Evolutionary conservation across 2,329 filamentous ascomycete genomes (phyloP).

Genomic region (Alternaria sp.): DNA sequence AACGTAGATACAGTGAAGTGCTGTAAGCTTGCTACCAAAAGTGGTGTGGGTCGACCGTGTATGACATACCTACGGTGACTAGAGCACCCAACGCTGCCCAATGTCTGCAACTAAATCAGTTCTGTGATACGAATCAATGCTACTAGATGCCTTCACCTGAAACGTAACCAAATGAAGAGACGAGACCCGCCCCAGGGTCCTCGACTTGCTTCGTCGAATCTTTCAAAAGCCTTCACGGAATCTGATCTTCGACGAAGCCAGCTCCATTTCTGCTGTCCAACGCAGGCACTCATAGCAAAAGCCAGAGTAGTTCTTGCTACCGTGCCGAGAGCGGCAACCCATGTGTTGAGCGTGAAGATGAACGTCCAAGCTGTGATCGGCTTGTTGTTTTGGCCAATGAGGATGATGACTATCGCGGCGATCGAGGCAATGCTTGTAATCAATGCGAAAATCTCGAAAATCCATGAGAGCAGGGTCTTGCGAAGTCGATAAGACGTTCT

Average conservation of each 20-base stretch:
- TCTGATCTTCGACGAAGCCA: slow-evolving; percentile 13
- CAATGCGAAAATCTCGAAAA: not conserved
- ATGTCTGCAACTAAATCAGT: not conserved
- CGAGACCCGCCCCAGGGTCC: slow-evolving; percentile 14
- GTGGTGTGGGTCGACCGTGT: not conserved
- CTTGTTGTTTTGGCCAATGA: slow-evolving; percentile 6
- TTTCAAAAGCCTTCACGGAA: slow-evolving; percentile 2
- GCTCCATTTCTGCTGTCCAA: slow-evolving; percentile 21
- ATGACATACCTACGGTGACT: not conserved
- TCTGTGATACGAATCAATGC: accelerated
- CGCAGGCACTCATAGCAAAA: slow-evolving; percentile 17
- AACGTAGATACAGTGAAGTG: no score
- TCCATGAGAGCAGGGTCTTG: not conserved
- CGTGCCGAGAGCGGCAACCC: slow-evolving; percentile 13
- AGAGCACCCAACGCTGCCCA: slow-evolving; percentile 1
- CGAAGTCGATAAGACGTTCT: not conserved
- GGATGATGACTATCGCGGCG: slow-evolving; percentile 4
- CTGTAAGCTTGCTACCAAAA: not conserved
- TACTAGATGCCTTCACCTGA: not conserved
- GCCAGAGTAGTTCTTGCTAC: slow-evolving; percentile 13
- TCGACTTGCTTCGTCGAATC: slow-evolving; percentile 23
- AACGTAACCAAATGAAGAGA: slow-evolving; percentile 13
- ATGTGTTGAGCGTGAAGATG: slow-evolving; percentile 13
- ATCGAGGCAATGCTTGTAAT: not conserved
- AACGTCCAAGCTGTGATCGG: slow-evolving; percentile 9